phyloP scores from a whole-genome alignment of 2,329 filamentous ascomycete genomes.

The Bipolaris zeicola region DNA sequence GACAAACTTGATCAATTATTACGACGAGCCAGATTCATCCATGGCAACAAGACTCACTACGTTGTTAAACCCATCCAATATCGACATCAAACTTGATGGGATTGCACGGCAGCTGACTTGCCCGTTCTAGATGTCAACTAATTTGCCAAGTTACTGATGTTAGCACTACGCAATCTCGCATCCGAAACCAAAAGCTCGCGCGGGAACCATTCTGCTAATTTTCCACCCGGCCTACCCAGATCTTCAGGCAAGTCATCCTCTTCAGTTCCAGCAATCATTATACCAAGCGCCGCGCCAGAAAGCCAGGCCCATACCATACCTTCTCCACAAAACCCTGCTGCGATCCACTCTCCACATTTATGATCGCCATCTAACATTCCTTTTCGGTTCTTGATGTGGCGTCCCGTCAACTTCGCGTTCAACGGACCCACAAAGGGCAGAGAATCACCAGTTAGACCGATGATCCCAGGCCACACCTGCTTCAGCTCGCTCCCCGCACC shows the following conservation, averaged over 20 bases:
- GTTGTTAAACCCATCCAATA: too few species aligned
- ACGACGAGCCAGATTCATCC: too few species aligned
- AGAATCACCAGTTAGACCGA: constrained; percentile 56
- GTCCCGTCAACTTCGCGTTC: constrained; percentile 33
- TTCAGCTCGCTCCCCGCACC: constrained; percentile 35
- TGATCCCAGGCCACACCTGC: constrained; percentile 58
- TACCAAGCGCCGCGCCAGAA: constrained; percentile 19
- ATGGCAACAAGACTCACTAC: too few species aligned
- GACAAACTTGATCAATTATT: too few species aligned
- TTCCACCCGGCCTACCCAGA: constrained; percentile 8
- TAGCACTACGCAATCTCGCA: neutral
- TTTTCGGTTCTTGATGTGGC: neutral
- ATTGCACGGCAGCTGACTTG: too few species aligned
- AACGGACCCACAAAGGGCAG: constrained; percentile 60
- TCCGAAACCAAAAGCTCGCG: constrained; percentile 1
- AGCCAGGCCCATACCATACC: constrained; percentile 27
- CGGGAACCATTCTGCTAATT: constrained; percentile 9
- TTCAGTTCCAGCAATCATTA: constrained; percentile 22
- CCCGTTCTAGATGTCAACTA: too few species aligned
- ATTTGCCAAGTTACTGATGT: constrained; percentile 1
- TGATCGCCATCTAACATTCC: constrained; percentile 16
- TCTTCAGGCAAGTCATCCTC: constrained; percentile 1
- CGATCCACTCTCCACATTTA: constrained; percentile 43
- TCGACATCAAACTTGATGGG: too few species aligned
- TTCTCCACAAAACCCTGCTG: constrained; percentile 22